These are phyloP conservation scores for Citrullus mucosospermus DNA, from an alignment of 306 rosid genomes.

Conservation along the genomic window DNA sequence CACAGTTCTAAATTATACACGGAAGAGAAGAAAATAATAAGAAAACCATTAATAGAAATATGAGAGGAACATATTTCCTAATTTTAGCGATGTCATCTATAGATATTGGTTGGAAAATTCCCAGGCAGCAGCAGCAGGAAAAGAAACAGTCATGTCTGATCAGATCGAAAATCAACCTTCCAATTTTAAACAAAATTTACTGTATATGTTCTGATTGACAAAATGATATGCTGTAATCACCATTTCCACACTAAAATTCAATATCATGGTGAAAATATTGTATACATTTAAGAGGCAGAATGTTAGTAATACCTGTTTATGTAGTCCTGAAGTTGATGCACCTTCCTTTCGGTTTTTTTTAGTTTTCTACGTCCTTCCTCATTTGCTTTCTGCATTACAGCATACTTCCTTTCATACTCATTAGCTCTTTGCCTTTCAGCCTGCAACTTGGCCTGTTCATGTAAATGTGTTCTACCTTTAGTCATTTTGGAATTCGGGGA, in stretches of 20 bases:
- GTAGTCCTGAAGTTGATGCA: slow-evolving; percentile 73
- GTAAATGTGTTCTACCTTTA: not conserved
- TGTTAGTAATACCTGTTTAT: slow-evolving; percentile 66
- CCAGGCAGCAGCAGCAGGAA: not conserved
- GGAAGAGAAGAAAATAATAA: not conserved
- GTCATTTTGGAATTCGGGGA: slow-evolving; percentile 1
- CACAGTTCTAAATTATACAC: not conserved
- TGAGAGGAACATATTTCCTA: not conserved
- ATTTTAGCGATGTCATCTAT: not conserved
- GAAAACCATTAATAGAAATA: not conserved
- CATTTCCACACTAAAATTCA: slow-evolving; percentile 4
- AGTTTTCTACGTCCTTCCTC: slow-evolving; percentile 51
- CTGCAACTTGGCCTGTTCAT: slow-evolving; percentile 44
- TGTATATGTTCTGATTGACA: not conserved
- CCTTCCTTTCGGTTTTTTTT: slow-evolving; percentile 61
- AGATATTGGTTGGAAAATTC: not conserved
- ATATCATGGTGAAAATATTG: slow-evolving; percentile 6
- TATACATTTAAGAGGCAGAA: slow-evolving; percentile 19
- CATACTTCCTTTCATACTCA: slow-evolving; percentile 55
- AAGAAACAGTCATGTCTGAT: not conserved
- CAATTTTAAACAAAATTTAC: not conserved
- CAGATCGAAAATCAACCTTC: not conserved
- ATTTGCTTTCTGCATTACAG: slow-evolving; percentile 38
- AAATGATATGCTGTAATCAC: slow-evolving; percentile 1
- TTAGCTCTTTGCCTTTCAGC: slow-evolving; percentile 62